phyloP scores from a whole-genome alignment of 805 yeast species.

The Jamesozyma gamospora region DNA sequence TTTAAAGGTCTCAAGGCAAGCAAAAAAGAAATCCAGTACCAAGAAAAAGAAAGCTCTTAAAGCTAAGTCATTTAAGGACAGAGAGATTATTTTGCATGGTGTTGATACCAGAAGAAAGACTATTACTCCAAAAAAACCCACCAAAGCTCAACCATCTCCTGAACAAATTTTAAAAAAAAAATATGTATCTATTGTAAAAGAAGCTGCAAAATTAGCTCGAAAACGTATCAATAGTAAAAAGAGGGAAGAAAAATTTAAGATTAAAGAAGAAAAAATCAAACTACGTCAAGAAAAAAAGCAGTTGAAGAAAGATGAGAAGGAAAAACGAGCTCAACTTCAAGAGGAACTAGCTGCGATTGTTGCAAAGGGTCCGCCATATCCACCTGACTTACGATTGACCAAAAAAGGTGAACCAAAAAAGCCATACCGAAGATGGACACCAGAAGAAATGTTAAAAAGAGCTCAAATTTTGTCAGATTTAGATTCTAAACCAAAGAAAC shows the following conservation, averaged over 20 bases:
- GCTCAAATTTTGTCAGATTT: conserved; percentile 11
- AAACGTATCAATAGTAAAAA: conserved; percentile 16
- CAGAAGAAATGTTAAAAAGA: conserved; percentile 24
- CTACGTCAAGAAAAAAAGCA: conserved; percentile 15
- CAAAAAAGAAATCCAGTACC: conserved; percentile 1
- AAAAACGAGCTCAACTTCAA: conserved; percentile 16
- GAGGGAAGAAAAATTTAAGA: conserved; percentile 9
- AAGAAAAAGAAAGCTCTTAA: conserved; percentile 2
- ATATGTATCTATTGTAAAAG: conserved; percentile 15
- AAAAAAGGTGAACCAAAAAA: conserved; percentile 27
- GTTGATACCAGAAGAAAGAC: conserved; percentile 6
- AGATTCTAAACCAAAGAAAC: conserved; percentile 6
- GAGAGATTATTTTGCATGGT: conserved; percentile 10
- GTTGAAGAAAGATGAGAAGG: conserved; percentile 14
- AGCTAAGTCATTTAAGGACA: conserved; percentile 3
- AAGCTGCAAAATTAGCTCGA: conserved; percentile 23
- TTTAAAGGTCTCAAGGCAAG: background rate
- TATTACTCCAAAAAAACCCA: conserved; percentile 4
- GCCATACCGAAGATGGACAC: conserved; percentile 27
- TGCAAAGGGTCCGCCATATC: conserved; percentile 29
- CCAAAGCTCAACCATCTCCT: conserved; percentile 10
- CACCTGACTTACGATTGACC: conserved; percentile 22
- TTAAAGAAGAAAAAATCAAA: conserved; percentile 10
- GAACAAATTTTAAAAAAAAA: conserved; percentile 15
- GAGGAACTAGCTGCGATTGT: conserved; percentile 25